These are phyloP conservation scores for Prorocentrum cordatum DNA, from an alignment of 169 alveolate species.

Conservation along the genomic window DNA sequence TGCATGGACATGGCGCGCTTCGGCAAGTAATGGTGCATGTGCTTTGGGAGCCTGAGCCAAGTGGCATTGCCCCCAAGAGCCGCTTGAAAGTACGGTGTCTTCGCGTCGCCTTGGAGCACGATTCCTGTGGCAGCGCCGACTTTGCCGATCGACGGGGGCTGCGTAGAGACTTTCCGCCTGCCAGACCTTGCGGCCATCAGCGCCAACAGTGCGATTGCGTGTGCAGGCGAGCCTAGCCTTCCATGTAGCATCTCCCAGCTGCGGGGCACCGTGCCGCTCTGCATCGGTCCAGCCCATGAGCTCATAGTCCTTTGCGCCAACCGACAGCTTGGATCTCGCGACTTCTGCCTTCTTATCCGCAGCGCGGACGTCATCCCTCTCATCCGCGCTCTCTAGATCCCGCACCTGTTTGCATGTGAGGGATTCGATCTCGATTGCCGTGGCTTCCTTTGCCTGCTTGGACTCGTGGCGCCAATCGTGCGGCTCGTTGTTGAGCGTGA, in stretches of 20 bases:
- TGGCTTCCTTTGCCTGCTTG: neutral
- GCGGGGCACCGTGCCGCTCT: neutral
- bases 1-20: neutral
- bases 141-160: neutral
- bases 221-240: neutral
- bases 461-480: neutral
- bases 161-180: neutral
- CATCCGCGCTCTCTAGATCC: neutral
- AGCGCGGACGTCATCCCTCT: neutral
- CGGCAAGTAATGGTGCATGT: neutral
- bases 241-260: neutral
- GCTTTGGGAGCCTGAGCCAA: neutral
- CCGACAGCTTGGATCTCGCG: neutral
- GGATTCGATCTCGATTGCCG: neutral
- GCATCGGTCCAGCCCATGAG: too few species aligned
- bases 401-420: neutral
- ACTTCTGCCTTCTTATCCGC: neutral
- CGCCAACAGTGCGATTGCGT: neutral
- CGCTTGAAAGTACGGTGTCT: neutral
- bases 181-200: neutral
- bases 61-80: neutral
- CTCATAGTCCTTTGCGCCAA: neutral
- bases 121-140: neutral
- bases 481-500: neutral
- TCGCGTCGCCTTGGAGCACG: neutral